Conservation (phyloP, 2,329 filamentous ascomycete species). For the Nectriaceae sp. region DNA sequence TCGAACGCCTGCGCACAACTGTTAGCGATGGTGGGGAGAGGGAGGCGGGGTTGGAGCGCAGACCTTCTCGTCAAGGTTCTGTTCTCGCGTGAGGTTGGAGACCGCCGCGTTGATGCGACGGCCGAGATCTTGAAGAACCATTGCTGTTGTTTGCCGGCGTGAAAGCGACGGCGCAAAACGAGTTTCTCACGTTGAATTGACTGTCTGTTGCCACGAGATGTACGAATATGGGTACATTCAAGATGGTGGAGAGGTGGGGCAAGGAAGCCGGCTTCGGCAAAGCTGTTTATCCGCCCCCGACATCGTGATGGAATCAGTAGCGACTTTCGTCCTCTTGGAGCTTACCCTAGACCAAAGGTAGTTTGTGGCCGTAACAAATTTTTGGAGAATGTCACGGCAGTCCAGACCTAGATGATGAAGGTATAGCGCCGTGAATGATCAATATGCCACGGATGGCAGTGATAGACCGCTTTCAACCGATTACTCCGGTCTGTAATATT, state of each 20-base stretch:
- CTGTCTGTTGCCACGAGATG: conserved; percentile 24
- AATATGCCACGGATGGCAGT: too few relatives aligned
- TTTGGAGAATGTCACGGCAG: too few relatives aligned
- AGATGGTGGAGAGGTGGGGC: conserved; percentile 12
- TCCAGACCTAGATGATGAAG: too few relatives aligned
- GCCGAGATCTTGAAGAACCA: conserved; percentile 99
- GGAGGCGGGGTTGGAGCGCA: conserved; percentile 18
- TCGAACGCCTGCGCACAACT: conserved; percentile 74
- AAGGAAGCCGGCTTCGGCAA: background rate
- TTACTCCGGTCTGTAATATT: too few relatives aligned
- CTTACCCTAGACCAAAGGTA: too few relatives aligned
- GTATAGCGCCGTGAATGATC: too few relatives aligned
- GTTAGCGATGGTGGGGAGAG: conserved; percentile 17
- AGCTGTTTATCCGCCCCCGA: background rate
- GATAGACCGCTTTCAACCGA: too few relatives aligned
- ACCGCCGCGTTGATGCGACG: conserved; percentile 98
- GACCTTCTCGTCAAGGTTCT: conserved; percentile 95
- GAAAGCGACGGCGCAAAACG: conserved; percentile 17
- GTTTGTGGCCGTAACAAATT: too few relatives aligned
- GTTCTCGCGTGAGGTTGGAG: conserved; percentile 86
- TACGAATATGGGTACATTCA: conserved; percentile 1
- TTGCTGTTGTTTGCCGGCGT: conserved; percentile 42
- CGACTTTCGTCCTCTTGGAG: too few relatives aligned
- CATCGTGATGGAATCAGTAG: too few relatives aligned
- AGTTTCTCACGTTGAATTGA: conserved; percentile 20